Base-by-base conservation (phyloP, 2,329 filamentous ascomycete species). In the Botrytis cinerea region DNA sequence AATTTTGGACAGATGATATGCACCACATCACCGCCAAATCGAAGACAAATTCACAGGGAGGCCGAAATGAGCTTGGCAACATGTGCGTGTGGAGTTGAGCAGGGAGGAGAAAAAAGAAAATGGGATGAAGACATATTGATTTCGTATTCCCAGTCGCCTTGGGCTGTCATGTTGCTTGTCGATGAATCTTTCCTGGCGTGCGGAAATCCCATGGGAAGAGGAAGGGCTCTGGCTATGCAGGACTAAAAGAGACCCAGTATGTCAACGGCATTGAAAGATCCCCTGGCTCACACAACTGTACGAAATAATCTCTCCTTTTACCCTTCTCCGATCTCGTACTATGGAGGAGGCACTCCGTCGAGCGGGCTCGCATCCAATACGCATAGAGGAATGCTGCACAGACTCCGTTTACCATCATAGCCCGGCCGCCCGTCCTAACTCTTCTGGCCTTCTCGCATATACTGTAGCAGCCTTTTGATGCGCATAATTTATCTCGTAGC, bases 251-350 rank as follows among this genome's bases (percentile, higher is more conserved):
- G 4, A 10, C 25, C 46, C 9, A 40, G 32, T 28, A 40, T 40
- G 32, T 40, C 64, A 68, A 54, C 64, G 46, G 64, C 64, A 51
- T n/a, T 68, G 63, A 48, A 16, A 18, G 32, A 8, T 40, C 22
- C 64, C 46, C 64, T 68, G 32, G 46, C 10, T 54, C 32, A 54
- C 22, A 68, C 28, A 45, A 38, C 63, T 68, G 46, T 54, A 54
- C 64, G 64, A 54, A 54, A 54, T 51, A 28, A 68, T 54, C 32
- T 40, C 64, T 54, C 64, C 46, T 54, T 22, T 54, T 28, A n/a
- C 22, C 64, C 35, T 40, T 51, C 45, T 51, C 46, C 35, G 32
- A 54, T 28, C 46, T 68, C 64, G 40, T 45, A 25, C 40, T 28
- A 9, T 45, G 61, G 10, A 62, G 38, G 35, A 43, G 8, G 38